A percentile compares a stretch with the other conserved stretches of the same genome.
Conservation (phyloP, 768 basidiomycete genomes). For the Heimioporus sp. region DNA sequence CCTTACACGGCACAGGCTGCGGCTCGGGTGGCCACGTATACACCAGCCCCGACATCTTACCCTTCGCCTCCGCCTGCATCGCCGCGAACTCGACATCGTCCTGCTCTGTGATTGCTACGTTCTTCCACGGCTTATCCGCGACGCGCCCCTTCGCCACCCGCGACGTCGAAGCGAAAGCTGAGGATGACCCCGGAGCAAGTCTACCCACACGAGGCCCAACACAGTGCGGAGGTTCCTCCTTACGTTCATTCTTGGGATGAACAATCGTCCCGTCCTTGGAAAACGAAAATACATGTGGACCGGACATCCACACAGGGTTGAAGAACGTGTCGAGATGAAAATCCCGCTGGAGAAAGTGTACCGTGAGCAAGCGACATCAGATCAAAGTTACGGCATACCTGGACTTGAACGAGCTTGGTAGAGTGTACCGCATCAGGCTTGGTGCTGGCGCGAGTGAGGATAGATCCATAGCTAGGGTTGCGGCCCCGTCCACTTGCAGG, state of each 20-base stretch:
- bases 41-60: slow-evolving; percentile 6
- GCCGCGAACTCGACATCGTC: slow-evolving; percentile 22
- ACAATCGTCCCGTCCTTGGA: slow-evolving; percentile 18
- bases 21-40: slow-evolving; percentile 25
- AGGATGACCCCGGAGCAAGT: too few species aligned
- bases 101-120: slow-evolving; percentile 25
- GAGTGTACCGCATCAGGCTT: neutral
- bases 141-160: neutral
- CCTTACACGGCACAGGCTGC: neutral
- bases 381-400: neutral
- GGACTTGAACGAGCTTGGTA: neutral
- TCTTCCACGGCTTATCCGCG: slow-evolving; percentile 28
- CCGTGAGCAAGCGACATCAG: neutral
- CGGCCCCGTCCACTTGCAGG: neutral
- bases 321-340: slow-evolving; percentile 51
- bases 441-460: neutral
- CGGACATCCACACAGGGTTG: slow-evolving; percentile 36
- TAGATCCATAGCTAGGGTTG: neutral
- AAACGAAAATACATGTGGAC: slow-evolving; percentile 23
- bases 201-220: too few species aligned
- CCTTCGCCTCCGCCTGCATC: neutral
- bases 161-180: too few species aligned
- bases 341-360: slow-evolving; percentile 27
- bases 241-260: neutral
- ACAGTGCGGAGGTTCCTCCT: neutral